Percentiles rank a stretch among this genome's conserved stretches.
Evolutionary conservation across 2,329 filamentous ascomycete genomes (phyloP).

Genomic region (Tolypocladium capitatum): DNA sequence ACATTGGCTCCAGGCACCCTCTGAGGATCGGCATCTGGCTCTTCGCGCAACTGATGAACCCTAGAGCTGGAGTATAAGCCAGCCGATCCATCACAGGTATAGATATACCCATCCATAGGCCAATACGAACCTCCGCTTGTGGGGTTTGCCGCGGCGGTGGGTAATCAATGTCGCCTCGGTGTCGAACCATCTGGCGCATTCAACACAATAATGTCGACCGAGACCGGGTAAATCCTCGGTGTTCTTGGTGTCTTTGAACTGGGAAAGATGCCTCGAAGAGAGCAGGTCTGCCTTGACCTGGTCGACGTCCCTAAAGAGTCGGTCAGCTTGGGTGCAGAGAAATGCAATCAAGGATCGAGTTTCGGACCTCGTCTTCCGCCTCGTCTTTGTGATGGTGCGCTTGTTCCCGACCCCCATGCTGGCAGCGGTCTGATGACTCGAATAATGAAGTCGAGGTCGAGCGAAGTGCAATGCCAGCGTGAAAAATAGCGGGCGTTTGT

Average conservation of each 20-base stretch:
- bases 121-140: conserved; percentile 59
- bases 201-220: conserved; percentile 74
- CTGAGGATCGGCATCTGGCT: conserved; percentile 77
- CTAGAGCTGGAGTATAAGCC: conserved; percentile 30
- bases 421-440: background rate
- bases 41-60: conserved; percentile 68
- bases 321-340: background rate
- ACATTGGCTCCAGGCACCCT: conserved; percentile 72
- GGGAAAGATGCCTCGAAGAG: conserved; percentile 64
- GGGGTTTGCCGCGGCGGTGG: conserved; percentile 79
- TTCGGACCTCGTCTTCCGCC: conserved; percentile 52
- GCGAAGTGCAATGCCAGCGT: no score
- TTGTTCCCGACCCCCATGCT: conserved; percentile 56
- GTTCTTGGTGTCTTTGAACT: conserved; percentile 67
- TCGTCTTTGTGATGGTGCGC: conserved; percentile 59
- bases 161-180: conserved; percentile 60
- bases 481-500: no score
- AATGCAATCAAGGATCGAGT: background rate
- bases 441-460: background rate
- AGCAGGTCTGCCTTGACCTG: conserved; percentile 76
- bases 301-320: conserved; percentile 66
- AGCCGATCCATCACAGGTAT: background rate
- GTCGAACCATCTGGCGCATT: conserved; percentile 96
- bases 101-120: background rate
- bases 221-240: conserved; percentile 79